Base-by-base conservation (phyloP, 2,329 filamentous ascomycete species). In the Diplodia sapinea region DNA sequence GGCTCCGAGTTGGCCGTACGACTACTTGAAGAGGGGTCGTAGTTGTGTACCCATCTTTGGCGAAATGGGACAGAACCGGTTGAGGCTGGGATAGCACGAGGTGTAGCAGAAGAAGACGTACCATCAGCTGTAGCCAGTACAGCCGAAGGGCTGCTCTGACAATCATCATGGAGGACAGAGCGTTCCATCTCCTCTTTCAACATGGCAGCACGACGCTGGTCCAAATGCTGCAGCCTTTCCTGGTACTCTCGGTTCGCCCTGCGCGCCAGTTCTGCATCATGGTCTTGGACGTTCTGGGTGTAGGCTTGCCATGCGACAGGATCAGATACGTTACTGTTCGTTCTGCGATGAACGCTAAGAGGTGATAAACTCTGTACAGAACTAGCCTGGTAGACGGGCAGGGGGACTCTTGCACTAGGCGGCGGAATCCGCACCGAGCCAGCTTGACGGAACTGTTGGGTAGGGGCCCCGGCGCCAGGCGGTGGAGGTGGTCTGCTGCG, bases 101-200 rank as follows among this genome's bases (percentile, higher is more conserved):
- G 29, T 12, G 56, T 31, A 4, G 38, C 3, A 26, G 38, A 61
- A n/a, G 56, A 61, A 3, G 17, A 29, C 43, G 23, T 17, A 29
- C 13, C 23, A 36, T 20, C 43, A 31, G 17, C 23, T 8, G n/a
- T n/a, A 20, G 43, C 43, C n/a, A 26, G 36, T 47, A 40, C 17
- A 7, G 57, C 17, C 2, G 23, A 50, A 11, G 26, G 57, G 12
- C 26, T 36, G 29, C 26, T n/a, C 4, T 43, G 43, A 26, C 36
- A 62, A 9, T 9, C 20, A 4, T 62, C 57, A 23, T 50, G 17
- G 26, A 62, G 36, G 43, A 62, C 43, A 4, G 57, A 49, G n/a
- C 57, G 57, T n/a, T 62, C 57, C 57, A 62, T 62, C 6, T 62
- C 43, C 26, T 33, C 29, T 29, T 62, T 43, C 12, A 62, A 26